Evolutionary conservation across 495 filamentous ascomycete genomes (phyloP).

Genomic region (Antarctomyces pellizariae): DNA sequence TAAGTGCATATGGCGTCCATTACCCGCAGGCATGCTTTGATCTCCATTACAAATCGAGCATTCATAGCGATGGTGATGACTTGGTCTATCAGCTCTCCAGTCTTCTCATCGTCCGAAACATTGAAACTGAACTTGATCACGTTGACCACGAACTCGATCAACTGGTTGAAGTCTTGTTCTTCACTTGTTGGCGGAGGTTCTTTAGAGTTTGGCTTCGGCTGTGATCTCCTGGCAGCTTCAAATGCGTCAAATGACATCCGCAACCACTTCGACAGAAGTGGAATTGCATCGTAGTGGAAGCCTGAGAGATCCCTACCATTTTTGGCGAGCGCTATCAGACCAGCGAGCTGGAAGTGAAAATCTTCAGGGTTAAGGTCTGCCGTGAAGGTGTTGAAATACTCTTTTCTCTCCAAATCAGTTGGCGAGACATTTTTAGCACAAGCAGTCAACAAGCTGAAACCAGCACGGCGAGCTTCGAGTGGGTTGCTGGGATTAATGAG

Average conservation of each 20-base stretch:
- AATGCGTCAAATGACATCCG: conserved; percentile 28
- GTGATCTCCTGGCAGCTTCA: conserved; percentile 17
- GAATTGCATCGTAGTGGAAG: conserved; percentile 37
- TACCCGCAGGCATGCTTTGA: conserved; percentile 49
- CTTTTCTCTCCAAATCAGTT: conserved; percentile 36
- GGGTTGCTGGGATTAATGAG: conserved; percentile 32
- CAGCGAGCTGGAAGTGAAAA: conserved; percentile 37
- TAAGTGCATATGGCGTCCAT: conserved; percentile 66
- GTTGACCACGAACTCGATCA: conserved; percentile 55
- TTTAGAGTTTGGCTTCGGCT: conserved; percentile 20
- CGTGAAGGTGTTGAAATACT: conserved; percentile 37
- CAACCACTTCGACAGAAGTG: conserved; percentile 34
- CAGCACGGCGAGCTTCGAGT: conserved; percentile 26
- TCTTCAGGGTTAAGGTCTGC: conserved; percentile 25
- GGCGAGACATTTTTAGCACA: conserved; percentile 35
- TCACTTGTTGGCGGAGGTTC: conserved; percentile 27
- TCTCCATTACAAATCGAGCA: conserved; percentile 48
- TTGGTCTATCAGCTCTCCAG: conserved; percentile 39
- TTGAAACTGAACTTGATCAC: conserved; percentile 70
- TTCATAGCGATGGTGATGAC: conserved; percentile 51
- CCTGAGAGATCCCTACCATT: conserved; percentile 37
- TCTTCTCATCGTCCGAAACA: conserved; percentile 40
- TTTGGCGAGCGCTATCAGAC: conserved; percentile 36
- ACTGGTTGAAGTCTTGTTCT: conserved; percentile 38
- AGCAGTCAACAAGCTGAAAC: conserved; percentile 37